Percentiles rank a stretch among this genome's conserved stretches.
phyloP scores from a whole-genome alignment of 495 filamentous ascomycete species.

The Daldinia childiae region DNA sequence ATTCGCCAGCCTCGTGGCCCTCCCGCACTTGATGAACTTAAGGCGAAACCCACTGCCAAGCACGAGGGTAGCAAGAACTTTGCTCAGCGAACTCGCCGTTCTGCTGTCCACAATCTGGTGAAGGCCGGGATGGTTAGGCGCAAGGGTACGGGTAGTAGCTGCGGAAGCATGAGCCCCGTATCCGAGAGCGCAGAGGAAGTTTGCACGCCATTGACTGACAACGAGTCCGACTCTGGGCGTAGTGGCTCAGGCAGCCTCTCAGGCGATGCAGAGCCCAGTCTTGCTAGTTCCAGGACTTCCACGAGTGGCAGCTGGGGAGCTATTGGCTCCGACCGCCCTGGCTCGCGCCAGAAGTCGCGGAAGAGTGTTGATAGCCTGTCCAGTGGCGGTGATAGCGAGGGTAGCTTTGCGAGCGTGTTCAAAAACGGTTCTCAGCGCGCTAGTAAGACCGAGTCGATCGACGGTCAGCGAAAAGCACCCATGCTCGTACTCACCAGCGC shows the following conservation, averaged over 20 bases:
- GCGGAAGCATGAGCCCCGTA: slow-evolving; percentile 87
- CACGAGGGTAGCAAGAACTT: slow-evolving; percentile 99
- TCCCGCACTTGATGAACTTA: slow-evolving; percentile 89
- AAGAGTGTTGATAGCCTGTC: slow-evolving; percentile 70
- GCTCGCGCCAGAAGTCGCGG: slow-evolving; percentile 68
- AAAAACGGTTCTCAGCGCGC: slow-evolving; percentile 62
- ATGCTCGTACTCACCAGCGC: slow-evolving; percentile 88
- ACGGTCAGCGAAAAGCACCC: slow-evolving; percentile 79
- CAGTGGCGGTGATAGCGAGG: slow-evolving; percentile 60
- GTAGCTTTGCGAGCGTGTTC: slow-evolving; percentile 67
- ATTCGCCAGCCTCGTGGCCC: slow-evolving; percentile 93
- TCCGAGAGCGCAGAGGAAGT: slow-evolving; percentile 83
- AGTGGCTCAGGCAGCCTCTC: slow-evolving; percentile 83
- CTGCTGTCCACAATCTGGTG: slow-evolving; percentile 89
- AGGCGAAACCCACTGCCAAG: slow-evolving; percentile 88
- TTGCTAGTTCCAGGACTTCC: slow-evolving; percentile 81
- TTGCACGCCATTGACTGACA: slow-evolving; percentile 72
- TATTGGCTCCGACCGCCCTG: slow-evolving; percentile 81
- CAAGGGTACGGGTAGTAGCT: slow-evolving; percentile 66
- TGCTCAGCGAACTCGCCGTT: slow-evolving; percentile 88
- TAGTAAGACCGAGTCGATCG: slow-evolving; percentile 56
- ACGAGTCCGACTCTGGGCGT: slow-evolving; percentile 79
- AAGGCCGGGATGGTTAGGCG: slow-evolving; percentile 90
- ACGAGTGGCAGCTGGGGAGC: slow-evolving; percentile 75
- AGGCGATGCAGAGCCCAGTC: slow-evolving; percentile 72